A percentile compares a stretch with the other conserved stretches of the same genome.
These are phyloP conservation scores for Saccharomycopsis phalli DNA, from an alignment of 1,139 yeast species.

Conservation along the genomic window DNA sequence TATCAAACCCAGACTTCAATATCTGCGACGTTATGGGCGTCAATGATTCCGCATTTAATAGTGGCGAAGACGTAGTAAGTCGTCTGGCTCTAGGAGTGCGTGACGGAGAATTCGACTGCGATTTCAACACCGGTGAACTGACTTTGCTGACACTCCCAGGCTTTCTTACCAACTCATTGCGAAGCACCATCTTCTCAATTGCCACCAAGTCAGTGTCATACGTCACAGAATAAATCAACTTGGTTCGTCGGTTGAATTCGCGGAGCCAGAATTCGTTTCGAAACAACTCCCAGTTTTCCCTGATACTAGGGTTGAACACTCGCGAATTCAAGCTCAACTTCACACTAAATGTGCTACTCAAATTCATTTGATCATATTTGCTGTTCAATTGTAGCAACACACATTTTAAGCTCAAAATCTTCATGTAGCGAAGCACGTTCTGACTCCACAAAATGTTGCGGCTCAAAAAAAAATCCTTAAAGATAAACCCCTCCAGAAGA, in stretches of 20 bases:
- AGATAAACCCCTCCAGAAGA: conserved; percentile 6
- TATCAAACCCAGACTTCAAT: conserved; percentile 8
- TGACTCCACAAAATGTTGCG: conserved; percentile 14
- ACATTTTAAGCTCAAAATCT: conserved; percentile 13
- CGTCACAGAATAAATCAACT: conserved; percentile 28
- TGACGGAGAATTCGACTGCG: conserved; percentile 10
- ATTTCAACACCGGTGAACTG: conserved; percentile 24
- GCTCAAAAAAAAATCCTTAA: conserved; percentile 4
- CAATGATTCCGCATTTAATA: not conserved
- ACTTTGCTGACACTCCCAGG: conserved; percentile 11
- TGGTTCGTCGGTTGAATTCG: conserved; percentile 66
- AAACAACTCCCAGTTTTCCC: conserved; percentile 94
- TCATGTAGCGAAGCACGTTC: conserved; percentile 8
- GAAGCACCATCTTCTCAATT: conserved; percentile 27
- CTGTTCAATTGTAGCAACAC: conserved; percentile 13
- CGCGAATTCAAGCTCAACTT: conserved; percentile 76
- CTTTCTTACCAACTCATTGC: conserved; percentile 21
- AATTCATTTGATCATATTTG: conserved; percentile 13
- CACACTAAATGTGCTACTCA: conserved; percentile 26
- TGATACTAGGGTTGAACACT: conserved; percentile 68
- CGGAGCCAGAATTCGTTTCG: conserved; percentile 89
- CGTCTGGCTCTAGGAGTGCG: conserved; percentile 8
- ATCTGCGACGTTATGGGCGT: conserved; percentile 15
- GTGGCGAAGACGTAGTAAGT: not conserved
- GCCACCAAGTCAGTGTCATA: conserved; percentile 18